Percentiles rank a stretch among this genome's conserved stretches.
These are phyloP conservation scores for Pseudomonodictys pantanalensis DNA, from an alignment of 495 filamentous ascomycete genomes.

Conservation along the genomic window DNA sequence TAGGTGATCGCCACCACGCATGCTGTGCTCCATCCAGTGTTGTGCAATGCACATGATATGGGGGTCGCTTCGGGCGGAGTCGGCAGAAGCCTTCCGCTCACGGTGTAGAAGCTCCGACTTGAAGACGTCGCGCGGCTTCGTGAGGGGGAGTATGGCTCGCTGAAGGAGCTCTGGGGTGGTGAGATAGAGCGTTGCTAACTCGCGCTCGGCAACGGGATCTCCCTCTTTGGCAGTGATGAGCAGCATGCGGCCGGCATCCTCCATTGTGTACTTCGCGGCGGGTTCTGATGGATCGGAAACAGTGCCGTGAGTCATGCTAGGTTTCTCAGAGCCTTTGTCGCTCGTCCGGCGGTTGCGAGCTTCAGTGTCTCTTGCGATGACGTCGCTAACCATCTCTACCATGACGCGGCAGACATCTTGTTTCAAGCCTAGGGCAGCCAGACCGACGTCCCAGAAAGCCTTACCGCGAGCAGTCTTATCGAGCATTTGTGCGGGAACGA, in stretches of 20 bases:
- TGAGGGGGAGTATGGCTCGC: conserved; percentile 78
- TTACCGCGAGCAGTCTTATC: conserved; percentile 85
- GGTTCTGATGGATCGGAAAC: conserved; percentile 34
- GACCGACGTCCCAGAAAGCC: conserved; percentile 89
- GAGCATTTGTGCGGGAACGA: conserved; percentile 75
- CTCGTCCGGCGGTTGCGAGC: conserved; percentile 39
- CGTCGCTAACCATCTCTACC: conserved; percentile 81
- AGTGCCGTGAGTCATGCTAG: neutral
- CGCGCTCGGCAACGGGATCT: conserved; percentile 85
- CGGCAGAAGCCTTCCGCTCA: conserved; percentile 48
- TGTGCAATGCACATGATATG: conserved; percentile 92
- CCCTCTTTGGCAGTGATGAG: conserved; percentile 94
- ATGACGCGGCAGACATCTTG: conserved; percentile 85
- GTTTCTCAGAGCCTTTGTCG: neutral
- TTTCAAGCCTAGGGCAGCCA: conserved; percentile 84
- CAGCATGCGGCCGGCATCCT: conserved; percentile 88
- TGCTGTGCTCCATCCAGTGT: conserved; percentile 96
- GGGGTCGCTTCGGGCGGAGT: conserved; percentile 68
- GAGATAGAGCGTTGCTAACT: conserved; percentile 90
- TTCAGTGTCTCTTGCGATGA: conserved; percentile 58
- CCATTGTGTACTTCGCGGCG: conserved; percentile 60
- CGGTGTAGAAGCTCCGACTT: conserved; percentile 82
- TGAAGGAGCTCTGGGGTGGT: conserved; percentile 87
- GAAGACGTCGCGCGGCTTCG: conserved; percentile 84
- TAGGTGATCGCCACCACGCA: conserved; percentile 80